Evolutionary conservation across 1,284 basidiomycete species (phyloP), one percentile per base, ranked within the genome.

Genomic region (Xerocomus amazonicus): DNA sequence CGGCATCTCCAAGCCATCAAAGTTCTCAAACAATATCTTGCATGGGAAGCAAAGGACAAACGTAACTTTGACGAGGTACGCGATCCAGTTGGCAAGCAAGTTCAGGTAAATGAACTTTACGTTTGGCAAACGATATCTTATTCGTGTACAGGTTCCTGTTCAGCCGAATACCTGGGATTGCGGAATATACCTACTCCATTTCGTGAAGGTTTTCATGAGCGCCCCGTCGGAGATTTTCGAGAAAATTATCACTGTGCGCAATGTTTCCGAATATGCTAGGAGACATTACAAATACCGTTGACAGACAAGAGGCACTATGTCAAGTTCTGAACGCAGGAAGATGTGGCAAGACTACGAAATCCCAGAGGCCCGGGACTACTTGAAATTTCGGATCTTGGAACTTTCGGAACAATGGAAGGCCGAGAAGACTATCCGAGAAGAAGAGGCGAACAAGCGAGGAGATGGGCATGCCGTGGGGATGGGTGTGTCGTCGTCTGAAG

Each of bases 121-220:
- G 12, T 34, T 16, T 17, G 34, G 47, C 6, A 10, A 36, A 17
- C 26, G 45, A 36, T 27, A 43, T 33, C 44, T 39, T 17, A 48
- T 45, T 9, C 32, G 34, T 26, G n/a, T 40, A 6, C 56, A 90
- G 84, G 85, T 88, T 10, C 91, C 92, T 7, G 71, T 73, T 38
- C 92, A 95, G 63, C 83, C 83, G 7, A 94, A 95, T 66, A 89
- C 74, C 54, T 90, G 86, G 62, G 92, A 95, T 63, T 95, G 92
- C 58, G 92, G 92, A 6, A 61, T 91, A 34, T 92, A 89, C 65
- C 71, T 92, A 9, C 70, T 92, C n/a, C 87, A 92, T 58, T 87
- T 89, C 44, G 83, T 82, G n/a, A 73, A 80, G 53, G 78, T 74
- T 2, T 90, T 92, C 66, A 79, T 91, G 67, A 70, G 61, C 9